Evolutionary conservation across 306 rosid species (phyloP), one percentile per base, ranked within the genome.

Genomic region (Corylus heterophylla): DNA sequence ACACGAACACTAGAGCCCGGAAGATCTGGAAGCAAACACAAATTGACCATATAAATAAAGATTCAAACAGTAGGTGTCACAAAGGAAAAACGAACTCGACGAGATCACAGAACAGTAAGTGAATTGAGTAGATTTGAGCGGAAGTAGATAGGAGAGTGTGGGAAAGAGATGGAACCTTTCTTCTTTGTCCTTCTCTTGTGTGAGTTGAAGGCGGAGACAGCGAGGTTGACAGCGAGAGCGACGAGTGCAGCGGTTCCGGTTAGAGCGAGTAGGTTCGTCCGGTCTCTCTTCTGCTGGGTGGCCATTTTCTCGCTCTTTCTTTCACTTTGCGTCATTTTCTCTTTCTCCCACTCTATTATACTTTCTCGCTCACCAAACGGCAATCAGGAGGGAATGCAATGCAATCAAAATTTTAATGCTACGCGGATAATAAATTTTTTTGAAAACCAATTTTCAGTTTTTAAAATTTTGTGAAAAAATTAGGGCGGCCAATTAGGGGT

Each of bases 161-260:
- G 25, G 71, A 17, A 31, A 17, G 42, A 68, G 64, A 77, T 18
- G 55, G 20, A 59, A 95, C 98, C 97, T 89, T 79, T 89, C 85
- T 87, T 92, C 66, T 86, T 89, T 68, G 81, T 86, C 78, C 74
- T 86, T 51, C 80, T 88, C 69, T 71, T 79, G 35, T 45, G 88
- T 73, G 86, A 80, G 85, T 83, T 89, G 83, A 89, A 66, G 54
- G 89, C 97, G 62, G 89, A 20, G 81, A 94, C 56, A 16, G 87
- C 93, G 74, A 94, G 77, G 84, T 92, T 92, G 48, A 79, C 89
- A 4, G 92, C 93, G 16, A 94, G 83, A 61, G 91, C 92, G 25
- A 92, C 73, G 72, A 89, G 83, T 54, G 98, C 97, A 7, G 97
- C 95, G 71, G 90, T 89, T 68, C 98, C 98, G 83, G 95, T 90